Evolutionary conservation across 2,329 filamentous ascomycete species (phyloP).

Genomic region (Pseudogymnoascus sp.): DNA sequence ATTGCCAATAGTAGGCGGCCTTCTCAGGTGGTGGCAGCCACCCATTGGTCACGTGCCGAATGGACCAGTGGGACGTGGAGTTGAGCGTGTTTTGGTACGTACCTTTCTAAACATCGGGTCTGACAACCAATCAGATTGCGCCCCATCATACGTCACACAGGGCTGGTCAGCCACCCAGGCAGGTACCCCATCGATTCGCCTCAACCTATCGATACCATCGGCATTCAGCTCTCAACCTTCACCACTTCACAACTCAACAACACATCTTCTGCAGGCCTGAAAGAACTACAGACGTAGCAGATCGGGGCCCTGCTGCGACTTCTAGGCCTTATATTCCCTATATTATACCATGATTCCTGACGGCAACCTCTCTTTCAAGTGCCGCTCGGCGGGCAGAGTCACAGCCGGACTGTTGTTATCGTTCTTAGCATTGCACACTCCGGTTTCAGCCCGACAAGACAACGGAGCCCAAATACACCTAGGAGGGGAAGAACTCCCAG

Average conservation of each 20-base stretch:
- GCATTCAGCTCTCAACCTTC: constrained; percentile 1
- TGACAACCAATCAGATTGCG: background rate
- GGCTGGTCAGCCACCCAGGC: constrained; percentile 6
- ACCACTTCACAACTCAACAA: background rate
- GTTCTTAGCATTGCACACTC: constrained; percentile 52
- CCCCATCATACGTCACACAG: background rate
- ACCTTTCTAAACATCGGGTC: background rate
- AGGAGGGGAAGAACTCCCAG: constrained; percentile 34
- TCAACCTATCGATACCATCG: background rate
- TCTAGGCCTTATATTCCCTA: background rate
- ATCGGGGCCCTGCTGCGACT: background rate
- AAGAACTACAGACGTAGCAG: background rate
- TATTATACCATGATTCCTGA: constrained; percentile 14
- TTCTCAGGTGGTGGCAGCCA: background rate
- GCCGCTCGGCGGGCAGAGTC: constrained; percentile 52
- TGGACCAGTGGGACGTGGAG: background rate
- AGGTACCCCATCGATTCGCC: constrained; percentile 7
- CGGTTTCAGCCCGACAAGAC: constrained; percentile 14
- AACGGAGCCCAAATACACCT: background rate
- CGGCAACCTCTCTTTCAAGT: constrained; percentile 23
- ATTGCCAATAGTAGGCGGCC: background rate
- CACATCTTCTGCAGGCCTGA: background rate
- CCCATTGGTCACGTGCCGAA: background rate
- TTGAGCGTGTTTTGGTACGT: background rate
- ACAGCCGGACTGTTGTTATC: constrained; percentile 56